Evolutionary conservation across 306 rosid genomes (phyloP), one percentile per base, ranked within the genome.

Genomic region (Quercus ilex): DNA sequence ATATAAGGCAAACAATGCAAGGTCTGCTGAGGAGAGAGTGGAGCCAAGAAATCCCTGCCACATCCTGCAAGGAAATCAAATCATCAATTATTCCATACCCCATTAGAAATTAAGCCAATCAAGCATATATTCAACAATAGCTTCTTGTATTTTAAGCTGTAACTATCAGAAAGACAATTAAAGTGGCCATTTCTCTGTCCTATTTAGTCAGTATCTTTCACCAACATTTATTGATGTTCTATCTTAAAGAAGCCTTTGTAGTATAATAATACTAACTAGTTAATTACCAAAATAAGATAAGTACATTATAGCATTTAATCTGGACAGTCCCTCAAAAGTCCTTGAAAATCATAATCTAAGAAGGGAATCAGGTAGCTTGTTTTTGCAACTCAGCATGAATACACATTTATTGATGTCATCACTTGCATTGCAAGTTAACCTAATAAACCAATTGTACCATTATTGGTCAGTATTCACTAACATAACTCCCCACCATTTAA

Each of bases 31-130:
- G 43, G 99, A 90, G 70, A 95, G 93, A 15, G 91, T 83, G 9
- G 99, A 91, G 69, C 99, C 99, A 6, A 95, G 98, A 86, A 95
- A 95, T 77, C 99, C 99, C 74, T 91, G 86, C 93, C 93, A 93
- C 99, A 93, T 91, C 99, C 98, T 95, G 93, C 84, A 74, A 87
- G 33, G 49, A 14, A 74, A 83, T 67, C 51, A 64, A 51, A 68
- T n/a, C n/a, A 71, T 58, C 73, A 73, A 75, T 78, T 74, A 76
- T 75, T 58, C 25, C 55, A 64, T 26, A 55, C 31, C 15, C 10
- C 10, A 70, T 10, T 10, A 55, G 60, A 73, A 6, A 62, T 59
- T 58, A 62, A 73, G 62, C 28, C 20, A 18, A 55, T 71, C 79
- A 43, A 64, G 70, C 55, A 55, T 18, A 31, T 30, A 53, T 68